These are phyloP conservation scores for Metschnikowia reukaufii DNA, from an alignment of 805 yeast species.

Conservation along the genomic window DNA sequence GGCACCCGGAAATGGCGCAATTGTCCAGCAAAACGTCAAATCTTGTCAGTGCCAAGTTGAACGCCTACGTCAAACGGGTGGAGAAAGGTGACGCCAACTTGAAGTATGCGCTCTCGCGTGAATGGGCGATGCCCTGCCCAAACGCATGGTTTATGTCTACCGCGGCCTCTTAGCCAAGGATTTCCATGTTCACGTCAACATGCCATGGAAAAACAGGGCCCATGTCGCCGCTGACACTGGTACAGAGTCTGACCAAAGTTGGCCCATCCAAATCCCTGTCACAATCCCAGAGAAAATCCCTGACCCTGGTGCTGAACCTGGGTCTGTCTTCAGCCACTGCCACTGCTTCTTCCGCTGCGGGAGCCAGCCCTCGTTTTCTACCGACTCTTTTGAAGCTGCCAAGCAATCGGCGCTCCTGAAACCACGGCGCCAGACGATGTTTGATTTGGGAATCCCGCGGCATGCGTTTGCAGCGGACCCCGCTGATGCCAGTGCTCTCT, in stretches of 20 bases:
- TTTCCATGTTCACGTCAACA: constrained; percentile 68
- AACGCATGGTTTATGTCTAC: constrained; percentile 85
- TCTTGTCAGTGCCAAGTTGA: constrained; percentile 76
- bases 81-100: constrained; percentile 78
- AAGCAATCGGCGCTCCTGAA: constrained; percentile 34
- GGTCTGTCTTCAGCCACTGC: constrained; percentile 5
- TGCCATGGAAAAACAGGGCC: constrained; percentile 51
- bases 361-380: constrained; percentile 10
- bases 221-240: too few species aligned
- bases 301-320: too few species aligned
- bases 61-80: constrained; percentile 81
- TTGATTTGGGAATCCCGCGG: constrained; percentile 47
- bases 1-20: constrained; percentile 83
- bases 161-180: constrained; percentile 77
- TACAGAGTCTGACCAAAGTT: too few species aligned
- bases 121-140: constrained; percentile 89
- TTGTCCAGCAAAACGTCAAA: constrained; percentile 79
- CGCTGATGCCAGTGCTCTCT: constrained; percentile 41
- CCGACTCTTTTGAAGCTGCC: constrained; percentile 37
- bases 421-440: constrained; percentile 54
- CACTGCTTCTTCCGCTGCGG: not conserved
- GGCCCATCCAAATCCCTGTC: too few species aligned
- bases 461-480: constrained; percentile 45
- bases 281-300: too few species aligned
- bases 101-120: constrained; percentile 74